Evolutionary conservation across 2,329 filamentous ascomycete genomes (phyloP), one percentile per base, ranked within the genome.

Genomic region (Huntiella omanensis): DNA sequence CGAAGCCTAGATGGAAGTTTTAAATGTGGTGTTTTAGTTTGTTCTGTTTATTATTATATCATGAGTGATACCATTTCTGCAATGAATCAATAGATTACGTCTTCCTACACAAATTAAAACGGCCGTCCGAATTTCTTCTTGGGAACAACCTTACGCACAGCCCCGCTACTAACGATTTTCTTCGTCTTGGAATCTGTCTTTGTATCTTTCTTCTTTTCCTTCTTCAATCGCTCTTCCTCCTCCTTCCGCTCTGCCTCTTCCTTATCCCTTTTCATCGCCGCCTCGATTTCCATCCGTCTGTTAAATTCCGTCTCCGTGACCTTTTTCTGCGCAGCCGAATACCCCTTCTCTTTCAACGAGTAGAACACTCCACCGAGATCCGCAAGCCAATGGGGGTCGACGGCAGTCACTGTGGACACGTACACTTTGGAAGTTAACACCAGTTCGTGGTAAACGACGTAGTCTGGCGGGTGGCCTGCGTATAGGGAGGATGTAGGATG

Each of bases 321-420:
- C 46, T 83, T 74, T 62, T 86, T 88, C 56, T 94, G 83, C 19
- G 83, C 71, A 10, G 80, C 77, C 11, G 83, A 93, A 59, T 93
- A 98, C 1, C 88, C 91, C 63, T 98, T 98, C 63, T 96, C 88
- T 64, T 94, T 95, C 57, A 98, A 74, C 1, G 82, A 91, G 62
- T 96, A 98, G 61, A 98, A 98, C 0, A 98, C 91, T 1, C 87
- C 91, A 33, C 92, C 91, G 4, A 98, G 69, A 59, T 98, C 91
- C 5, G 91, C 91, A 36, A 98, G 74, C 91, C 91, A 98, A 59
- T 92, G 85, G 45, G 91, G 88, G 59, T 98, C 91, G 1, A 98
- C 91, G 1, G 85, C 77, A 4, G 91, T 98, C 7, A 98, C 91
- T 4, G 85, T 94, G 3, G 84, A 92, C 77, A 98, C 95, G 66